Base-by-base conservation (phyloP, 108 stramenopile species). In the Cyclostephanos tholiformis region DNA sequence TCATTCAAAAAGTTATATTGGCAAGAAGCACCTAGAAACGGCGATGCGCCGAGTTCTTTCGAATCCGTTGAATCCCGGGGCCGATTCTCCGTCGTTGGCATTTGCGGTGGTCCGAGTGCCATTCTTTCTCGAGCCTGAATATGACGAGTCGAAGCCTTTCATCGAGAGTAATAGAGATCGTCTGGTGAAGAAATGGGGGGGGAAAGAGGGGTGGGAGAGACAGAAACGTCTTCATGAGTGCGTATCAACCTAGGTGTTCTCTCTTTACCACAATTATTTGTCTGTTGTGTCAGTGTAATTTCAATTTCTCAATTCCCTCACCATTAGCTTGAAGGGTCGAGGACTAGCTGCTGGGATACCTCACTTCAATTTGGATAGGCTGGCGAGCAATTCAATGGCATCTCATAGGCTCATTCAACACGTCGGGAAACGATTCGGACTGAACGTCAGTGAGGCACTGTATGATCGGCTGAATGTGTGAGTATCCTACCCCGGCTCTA, bases 71-170 rank as follows among this genome's bases (percentile, higher is more conserved):
- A 55, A 76, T 29, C 38, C 75, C 25, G 80, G 72, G 26, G 52
- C 71, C 39, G 78, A 84, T 8, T 72, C 75, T 11, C 71, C 73
- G 7, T 75, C 84, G 9, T 41, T 95, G 43, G 82, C 82, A 19
- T 92, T 92, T 78, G 84, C 89, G 1, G 87, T 95, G 8, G 20
- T 95, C 20, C 80, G 94, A 9, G 91, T 95, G 13, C 94, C 94
- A 6, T 95, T 92, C 82, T 91, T 95, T 64, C 73, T 95, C 8
- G 94, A 95, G 65, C 94, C 94, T 0, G 70, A 87, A 26, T 95
- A 95, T 67, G 80, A 87, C 58, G 90, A 91, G 63, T 67, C 67
- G 14, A 80, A 78, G 43, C 86, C 90, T 7, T 91, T 76, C 59
- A 82, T 95, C 44, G 91, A 92, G 70, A 82, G 87, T 29, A 95